phyloP scores from a whole-genome alignment of 129 eudicot species.

The Chrysanthemum makinoi region DNA sequence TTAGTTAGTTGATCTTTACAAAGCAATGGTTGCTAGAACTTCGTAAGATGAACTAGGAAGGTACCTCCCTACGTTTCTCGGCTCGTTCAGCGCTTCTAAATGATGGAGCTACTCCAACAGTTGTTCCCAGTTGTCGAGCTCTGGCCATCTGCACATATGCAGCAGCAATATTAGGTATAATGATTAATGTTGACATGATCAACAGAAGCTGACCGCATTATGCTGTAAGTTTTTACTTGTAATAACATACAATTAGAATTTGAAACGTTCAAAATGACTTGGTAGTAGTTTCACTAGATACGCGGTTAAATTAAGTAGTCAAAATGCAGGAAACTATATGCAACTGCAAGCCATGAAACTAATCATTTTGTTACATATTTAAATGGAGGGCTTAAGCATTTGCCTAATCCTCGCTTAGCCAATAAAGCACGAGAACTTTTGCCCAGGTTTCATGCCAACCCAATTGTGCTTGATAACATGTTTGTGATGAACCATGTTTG shows the following conservation, averaged over 20 bases:
- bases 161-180: background rate
- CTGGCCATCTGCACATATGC: conserved; percentile 5
- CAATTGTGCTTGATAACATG: too few species aligned
- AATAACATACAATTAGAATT: background rate
- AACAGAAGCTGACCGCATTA: background rate
- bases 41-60: conserved; percentile 4
- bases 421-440: background rate
- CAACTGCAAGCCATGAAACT: conserved; percentile 6
- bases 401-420: too few species aligned
- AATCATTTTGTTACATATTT: background rate
- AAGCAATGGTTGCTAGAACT: too few species aligned
- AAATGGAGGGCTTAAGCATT: too few species aligned
- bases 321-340: background rate
- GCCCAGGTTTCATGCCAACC: too few species aligned
- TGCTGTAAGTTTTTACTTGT: background rate
- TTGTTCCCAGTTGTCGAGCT: conserved; percentile 26
- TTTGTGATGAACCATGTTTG: too few species aligned
- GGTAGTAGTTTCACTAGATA: background rate
- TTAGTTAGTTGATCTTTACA: background rate
- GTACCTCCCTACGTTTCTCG: conserved; percentile 82
- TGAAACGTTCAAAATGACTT: background rate
- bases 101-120: conserved; percentile 80
- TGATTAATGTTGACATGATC: background rate
- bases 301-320: background rate
- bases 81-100: conserved; percentile 58